These are phyloP conservation scores for Thelonectria olida DNA, from an alignment of 2,329 filamentous ascomycete species.

Conservation along the genomic window DNA sequence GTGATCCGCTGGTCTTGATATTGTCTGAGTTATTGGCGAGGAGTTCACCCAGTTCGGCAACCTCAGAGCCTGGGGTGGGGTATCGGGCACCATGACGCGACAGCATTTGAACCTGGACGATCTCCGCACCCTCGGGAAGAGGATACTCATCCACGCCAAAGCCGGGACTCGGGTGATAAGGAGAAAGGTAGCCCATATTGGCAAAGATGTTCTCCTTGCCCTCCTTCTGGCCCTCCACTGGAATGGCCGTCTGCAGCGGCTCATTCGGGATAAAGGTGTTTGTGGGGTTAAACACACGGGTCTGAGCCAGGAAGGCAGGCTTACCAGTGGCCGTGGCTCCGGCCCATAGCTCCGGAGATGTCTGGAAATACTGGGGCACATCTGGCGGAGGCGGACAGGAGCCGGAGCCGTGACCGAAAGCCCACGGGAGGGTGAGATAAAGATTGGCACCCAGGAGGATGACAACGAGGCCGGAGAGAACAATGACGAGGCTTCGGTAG, in stretches of 20 bases:
- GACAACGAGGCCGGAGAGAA: slow-evolving; percentile 47
- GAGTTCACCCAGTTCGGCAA: slow-evolving; percentile 64
- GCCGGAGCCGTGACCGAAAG: slow-evolving; percentile 34
- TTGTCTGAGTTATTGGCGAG: slow-evolving; percentile 63
- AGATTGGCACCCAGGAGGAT: slow-evolving; percentile 50
- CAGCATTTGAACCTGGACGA: slow-evolving; percentile 76
- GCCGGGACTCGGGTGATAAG: slow-evolving; percentile 76
- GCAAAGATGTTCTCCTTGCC: slow-evolving; percentile 74
- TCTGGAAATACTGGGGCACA: slow-evolving; percentile 72
- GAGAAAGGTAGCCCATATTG: slow-evolving; percentile 72
- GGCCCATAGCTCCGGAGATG: slow-evolving; percentile 65
- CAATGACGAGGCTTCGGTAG: slow-evolving; percentile 43
- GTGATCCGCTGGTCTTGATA: slow-evolving; percentile 64
- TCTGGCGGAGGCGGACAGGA: slow-evolving; percentile 45
- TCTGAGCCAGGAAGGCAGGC: slow-evolving; percentile 77
- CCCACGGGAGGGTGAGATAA: slow-evolving; percentile 47
- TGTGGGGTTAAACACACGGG: slow-evolving; percentile 72
- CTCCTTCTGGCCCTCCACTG: slow-evolving; percentile 67
- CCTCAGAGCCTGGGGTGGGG: slow-evolving; percentile 68
- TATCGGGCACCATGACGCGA: slow-evolving; percentile 79
- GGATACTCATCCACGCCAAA: slow-evolving; percentile 80
- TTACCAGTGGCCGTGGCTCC: slow-evolving; percentile 76
- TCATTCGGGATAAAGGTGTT: slow-evolving; percentile 73
- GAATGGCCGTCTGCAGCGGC: slow-evolving; percentile 76
- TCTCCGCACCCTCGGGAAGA: slow-evolving; percentile 71